phyloP scores from a whole-genome alignment of 2,329 filamentous ascomycete species.

The Alternaria sp. region DNA sequence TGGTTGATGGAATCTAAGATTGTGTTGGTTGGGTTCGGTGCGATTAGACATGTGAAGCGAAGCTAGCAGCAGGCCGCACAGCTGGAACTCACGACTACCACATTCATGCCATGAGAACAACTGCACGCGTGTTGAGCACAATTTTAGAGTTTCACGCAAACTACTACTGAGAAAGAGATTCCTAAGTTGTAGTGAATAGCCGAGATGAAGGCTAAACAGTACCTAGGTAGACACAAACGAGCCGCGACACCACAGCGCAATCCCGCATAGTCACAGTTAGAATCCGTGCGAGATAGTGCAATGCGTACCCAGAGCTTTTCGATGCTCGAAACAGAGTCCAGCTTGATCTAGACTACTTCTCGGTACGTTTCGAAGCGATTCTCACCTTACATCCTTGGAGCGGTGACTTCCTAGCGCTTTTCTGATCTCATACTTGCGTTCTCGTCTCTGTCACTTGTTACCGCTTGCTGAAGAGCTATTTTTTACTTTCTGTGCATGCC shows the following conservation, averaged over 20 bases:
- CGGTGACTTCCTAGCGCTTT: neutral
- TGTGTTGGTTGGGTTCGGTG: slow-evolving; percentile 1
- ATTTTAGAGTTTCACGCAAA: neutral
- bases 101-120: neutral
- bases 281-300: neutral
- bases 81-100: neutral
- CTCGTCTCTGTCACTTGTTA: neutral
- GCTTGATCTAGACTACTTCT: neutral
- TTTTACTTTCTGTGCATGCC: neutral
- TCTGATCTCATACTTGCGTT: neutral
- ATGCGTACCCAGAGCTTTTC: neutral
- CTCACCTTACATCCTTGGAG: neutral
- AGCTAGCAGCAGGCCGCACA: neutral
- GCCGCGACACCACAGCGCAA: neutral
- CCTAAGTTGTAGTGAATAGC: neutral
- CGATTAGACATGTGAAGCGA: neutral
- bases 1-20: neutral
- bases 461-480: neutral
- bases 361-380: neutral
- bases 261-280: neutral
- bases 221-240: neutral
- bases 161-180: neutral
- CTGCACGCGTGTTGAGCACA: neutral
- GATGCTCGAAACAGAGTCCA: neutral
- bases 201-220: neutral